Evolutionary conservation across 2,329 filamentous ascomycete genomes (phyloP).

Genomic region (Cercospora sp.): DNA sequence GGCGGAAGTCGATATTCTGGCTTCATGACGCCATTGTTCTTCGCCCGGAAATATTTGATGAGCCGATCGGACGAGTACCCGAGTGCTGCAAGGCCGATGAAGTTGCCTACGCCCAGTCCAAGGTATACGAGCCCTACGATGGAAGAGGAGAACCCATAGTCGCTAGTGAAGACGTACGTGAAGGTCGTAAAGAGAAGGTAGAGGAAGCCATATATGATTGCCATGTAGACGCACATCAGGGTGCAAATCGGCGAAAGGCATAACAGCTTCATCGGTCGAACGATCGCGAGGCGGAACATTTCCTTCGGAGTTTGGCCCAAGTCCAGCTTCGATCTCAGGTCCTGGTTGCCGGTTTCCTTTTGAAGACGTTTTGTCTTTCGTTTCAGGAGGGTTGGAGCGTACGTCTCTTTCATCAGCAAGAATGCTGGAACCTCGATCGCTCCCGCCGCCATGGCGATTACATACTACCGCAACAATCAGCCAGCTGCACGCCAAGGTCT

Average conservation of each 20-base stretch:
- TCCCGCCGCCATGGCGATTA: slow-evolving; percentile 42
- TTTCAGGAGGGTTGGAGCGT: slow-evolving; percentile 49
- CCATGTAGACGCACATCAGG: slow-evolving; percentile 31
- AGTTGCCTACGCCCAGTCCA: slow-evolving; percentile 26
- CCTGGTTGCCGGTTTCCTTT: slow-evolving; percentile 51
- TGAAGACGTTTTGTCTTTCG: slow-evolving; percentile 48
- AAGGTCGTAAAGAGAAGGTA: slow-evolving; percentile 35
- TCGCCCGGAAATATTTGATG: slow-evolving; percentile 13
- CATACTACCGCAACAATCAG: slow-evolving; percentile 51
- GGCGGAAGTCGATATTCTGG: slow-evolving; percentile 29
- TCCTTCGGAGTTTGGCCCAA: slow-evolving; percentile 40
- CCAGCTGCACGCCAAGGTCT: neutral
- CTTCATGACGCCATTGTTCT: slow-evolving; percentile 17
- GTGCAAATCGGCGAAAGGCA: slow-evolving; percentile 31
- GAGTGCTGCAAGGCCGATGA: slow-evolving; percentile 22
- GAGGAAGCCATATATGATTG: slow-evolving; percentile 32
- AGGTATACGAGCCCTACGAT: slow-evolving; percentile 32
- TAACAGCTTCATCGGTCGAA: slow-evolving; percentile 52
- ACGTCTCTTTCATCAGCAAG: slow-evolving; percentile 49
- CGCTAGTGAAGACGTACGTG: slow-evolving; percentile 25
- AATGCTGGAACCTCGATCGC: slow-evolving; percentile 41
- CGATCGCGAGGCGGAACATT: slow-evolving; percentile 48
- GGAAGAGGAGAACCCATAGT: slow-evolving; percentile 28
- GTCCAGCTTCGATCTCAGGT: slow-evolving; percentile 45
- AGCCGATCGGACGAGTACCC: slow-evolving; percentile 22